Evolutionary conservation across 257 asterid species (phyloP).

Genomic region (Solanum dulcamara): DNA sequence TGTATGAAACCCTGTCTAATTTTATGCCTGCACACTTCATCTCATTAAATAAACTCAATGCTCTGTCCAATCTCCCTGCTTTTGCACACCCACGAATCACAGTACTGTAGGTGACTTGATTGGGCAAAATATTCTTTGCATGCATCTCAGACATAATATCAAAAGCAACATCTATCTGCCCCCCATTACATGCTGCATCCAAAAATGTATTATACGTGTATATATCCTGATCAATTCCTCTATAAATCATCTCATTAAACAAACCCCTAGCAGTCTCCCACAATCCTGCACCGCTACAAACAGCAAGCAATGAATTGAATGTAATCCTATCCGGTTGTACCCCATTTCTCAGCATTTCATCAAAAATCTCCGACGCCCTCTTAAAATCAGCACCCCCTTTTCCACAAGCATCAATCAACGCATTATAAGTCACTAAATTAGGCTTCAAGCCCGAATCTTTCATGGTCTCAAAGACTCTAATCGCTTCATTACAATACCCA

Average conservation of each 20-base stretch:
- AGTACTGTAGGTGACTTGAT: slow-evolving; percentile 83
- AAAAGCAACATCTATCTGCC: slow-evolving; percentile 68
- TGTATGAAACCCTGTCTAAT: slow-evolving; percentile 80
- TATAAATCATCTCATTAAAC: slow-evolving; percentile 64
- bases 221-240: slow-evolving; percentile 78
- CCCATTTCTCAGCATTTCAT: slow-evolving; percentile 60
- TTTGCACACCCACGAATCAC: slow-evolving; percentile 94
- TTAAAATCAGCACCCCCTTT: slow-evolving; percentile 91
- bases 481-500: slow-evolving; percentile 67
- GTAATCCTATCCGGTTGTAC: slow-evolving; percentile 88
- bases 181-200: slow-evolving; percentile 84
- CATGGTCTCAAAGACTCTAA: slow-evolving; percentile 58
- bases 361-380: slow-evolving; percentile 64
- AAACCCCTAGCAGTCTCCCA: slow-evolving; percentile 63
- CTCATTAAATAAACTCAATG: slow-evolving; percentile 61
- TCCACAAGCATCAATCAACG: slow-evolving; percentile 88
- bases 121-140: slow-evolving; percentile 50
- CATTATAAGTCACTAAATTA: slow-evolving; percentile 77
- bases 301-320: slow-evolving; percentile 83
- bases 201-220: slow-evolving; percentile 79
- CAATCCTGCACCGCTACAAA: slow-evolving; percentile 84
- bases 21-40: slow-evolving; percentile 78
- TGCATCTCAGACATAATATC: slow-evolving; percentile 76
- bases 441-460: slow-evolving; percentile 78
- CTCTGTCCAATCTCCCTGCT: slow-evolving; percentile 58